Percentiles rank a stretch among this genome's conserved stretches.
phyloP scores from a whole-genome alignment of 1,284 basidiomycete genomes.

The Sanguinoderma infundibulare region DNA sequence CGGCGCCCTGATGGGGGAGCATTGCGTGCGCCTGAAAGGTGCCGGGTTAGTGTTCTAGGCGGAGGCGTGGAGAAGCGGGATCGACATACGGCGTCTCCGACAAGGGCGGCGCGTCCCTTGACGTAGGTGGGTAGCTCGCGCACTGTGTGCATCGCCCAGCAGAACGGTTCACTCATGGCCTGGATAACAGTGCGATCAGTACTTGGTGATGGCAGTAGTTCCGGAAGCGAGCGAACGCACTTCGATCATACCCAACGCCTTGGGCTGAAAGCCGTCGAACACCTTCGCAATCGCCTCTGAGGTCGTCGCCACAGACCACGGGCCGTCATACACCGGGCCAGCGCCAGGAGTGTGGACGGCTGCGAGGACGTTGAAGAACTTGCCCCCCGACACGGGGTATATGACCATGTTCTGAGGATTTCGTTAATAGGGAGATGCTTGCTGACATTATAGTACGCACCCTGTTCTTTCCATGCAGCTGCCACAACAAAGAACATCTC shows the following conservation, averaged over 20 bases:
- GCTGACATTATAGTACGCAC: no score
- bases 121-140: slow-evolving; percentile 31
- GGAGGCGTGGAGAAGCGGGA: slow-evolving; percentile 29
- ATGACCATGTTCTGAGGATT: background rate
- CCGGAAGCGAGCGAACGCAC: background rate
- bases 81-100: slow-evolving; percentile 37
- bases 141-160: slow-evolving; percentile 32
- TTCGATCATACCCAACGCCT: background rate
- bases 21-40: slow-evolving; percentile 20
- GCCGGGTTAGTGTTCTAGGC: slow-evolving; percentile 12
- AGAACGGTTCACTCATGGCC: background rate
- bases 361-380: slow-evolving; percentile 29
- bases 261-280: slow-evolving; percentile 5
- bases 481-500: no score
- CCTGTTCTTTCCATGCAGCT: slow-evolving; percentile 7
- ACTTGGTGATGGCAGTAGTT: no score
- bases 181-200: background rate
- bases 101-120: slow-evolving; percentile 28
- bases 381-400: slow-evolving; percentile 14
- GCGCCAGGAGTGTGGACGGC: slow-evolving; percentile 19
- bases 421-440: background rate
- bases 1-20: slow-evolving; percentile 43
- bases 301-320: slow-evolving; percentile 25
- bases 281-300: slow-evolving; percentile 24
- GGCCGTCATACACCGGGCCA: slow-evolving; percentile 25